Evolutionary conservation across 495 filamentous ascomycete species (phyloP), one percentile per base, ranked within the genome.

Genomic region (Lasiosphaeria hispida): DNA sequence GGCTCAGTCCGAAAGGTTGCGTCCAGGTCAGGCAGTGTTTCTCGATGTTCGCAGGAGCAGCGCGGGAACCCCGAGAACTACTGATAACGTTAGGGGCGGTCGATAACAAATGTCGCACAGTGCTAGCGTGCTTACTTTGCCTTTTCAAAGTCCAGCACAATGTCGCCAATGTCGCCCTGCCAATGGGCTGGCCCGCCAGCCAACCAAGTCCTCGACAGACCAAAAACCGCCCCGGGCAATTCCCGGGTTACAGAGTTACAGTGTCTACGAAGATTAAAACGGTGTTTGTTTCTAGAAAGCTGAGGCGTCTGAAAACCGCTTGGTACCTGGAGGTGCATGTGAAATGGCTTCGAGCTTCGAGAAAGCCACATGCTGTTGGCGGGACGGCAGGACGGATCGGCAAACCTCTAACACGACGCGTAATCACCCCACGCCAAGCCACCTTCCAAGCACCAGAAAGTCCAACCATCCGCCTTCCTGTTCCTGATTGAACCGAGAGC

Each of bases 1-100:
- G 62, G 57, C 59, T 58, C 49, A 49, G 47, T 40, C 49, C 60
- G 59, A 45, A 62, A 48, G 63, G 66, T 62, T 71, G 69, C 55
- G 64, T 66, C 40, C 59, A 59, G 60, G 39, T 61, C 58, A 48
- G 33, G 14, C n/a, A 55, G 39, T 39, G 37, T 41, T 48, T 37
- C 23, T 49, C 10, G 23, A 35, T 49, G 47, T 49, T 49, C 35
- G 47, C 47, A 49, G 47, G 33, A 36, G 33, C 23, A 49, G 47
- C 33, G 33, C 3, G 14, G 8, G 23, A 48, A 34, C 47, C 23
- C 33, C 47, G 15, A 11, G 30, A 45, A 45, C 17, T 10, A 23
- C 11, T 45, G 9, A 19, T 23, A 23, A 23, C 15, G 43, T 19
- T 15, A 30, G 43, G 43, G 13, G 17, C 15, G 43, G 43, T 5